phyloP scores from a whole-genome alignment of 2,329 filamentous ascomycete genomes.

The Sarocladium brachiariae region DNA sequence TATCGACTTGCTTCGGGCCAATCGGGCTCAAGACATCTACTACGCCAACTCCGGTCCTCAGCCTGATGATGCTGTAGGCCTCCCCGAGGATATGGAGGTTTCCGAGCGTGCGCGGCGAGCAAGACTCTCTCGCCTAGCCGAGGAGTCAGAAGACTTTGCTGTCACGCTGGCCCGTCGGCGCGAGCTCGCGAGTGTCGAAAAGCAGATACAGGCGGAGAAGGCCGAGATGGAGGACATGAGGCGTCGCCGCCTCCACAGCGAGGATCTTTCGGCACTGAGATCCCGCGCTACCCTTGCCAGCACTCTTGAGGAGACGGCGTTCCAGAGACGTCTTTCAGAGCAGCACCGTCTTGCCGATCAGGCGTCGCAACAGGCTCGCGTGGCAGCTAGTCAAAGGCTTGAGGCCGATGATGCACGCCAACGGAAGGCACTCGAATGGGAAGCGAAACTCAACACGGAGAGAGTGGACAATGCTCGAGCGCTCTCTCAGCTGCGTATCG shows the following conservation, averaged over 20 bases:
- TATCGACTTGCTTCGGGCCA: constrained; percentile 41
- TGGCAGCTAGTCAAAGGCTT: constrained; percentile 40
- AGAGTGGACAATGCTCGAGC: constrained; percentile 41
- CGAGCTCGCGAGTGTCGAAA: constrained; percentile 45
- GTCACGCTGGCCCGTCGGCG: constrained; percentile 40
- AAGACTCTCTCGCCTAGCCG: constrained; percentile 35
- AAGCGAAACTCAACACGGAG: constrained; percentile 37
- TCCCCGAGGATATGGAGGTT: constrained; percentile 42
- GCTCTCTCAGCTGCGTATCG: constrained; percentile 40
- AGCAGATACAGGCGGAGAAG: constrained; percentile 41
- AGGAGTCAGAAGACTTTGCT: constrained; percentile 42
- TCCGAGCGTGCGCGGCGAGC: constrained; percentile 45
- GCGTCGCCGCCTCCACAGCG: constrained; percentile 35
- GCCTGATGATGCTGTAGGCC: constrained; percentile 44
- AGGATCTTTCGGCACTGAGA: constrained; percentile 37
- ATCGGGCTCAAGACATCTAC: constrained; percentile 46
- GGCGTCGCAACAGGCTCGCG: constrained; percentile 34
- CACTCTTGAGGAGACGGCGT: constrained; percentile 23
- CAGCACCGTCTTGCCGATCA: constrained; percentile 41
- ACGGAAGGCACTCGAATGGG: constrained; percentile 40
- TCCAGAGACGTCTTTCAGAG: constrained; percentile 34
- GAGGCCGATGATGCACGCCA: constrained; percentile 38
- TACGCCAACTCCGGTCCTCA: constrained; percentile 48
- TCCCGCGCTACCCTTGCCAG: constrained; percentile 43
- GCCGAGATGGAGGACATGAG: constrained; percentile 46